Percentiles rank a stretch among this genome's conserved stretches.
Conservation (phyloP, 129 eudicot species). For the Saposhnikovia divaricata region DNA sequence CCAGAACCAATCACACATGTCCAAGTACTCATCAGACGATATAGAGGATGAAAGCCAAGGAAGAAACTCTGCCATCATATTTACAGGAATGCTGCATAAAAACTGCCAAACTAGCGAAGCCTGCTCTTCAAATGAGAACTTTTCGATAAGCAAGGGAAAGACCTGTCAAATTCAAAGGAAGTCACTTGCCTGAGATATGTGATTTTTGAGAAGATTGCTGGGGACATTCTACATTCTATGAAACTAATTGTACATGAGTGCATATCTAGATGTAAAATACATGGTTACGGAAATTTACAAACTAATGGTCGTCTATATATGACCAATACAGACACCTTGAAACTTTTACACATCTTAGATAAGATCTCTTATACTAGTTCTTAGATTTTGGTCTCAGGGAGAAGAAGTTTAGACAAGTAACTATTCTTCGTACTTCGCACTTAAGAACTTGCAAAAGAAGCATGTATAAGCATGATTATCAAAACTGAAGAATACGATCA, state of each 20-base stretch:
- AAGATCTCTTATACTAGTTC: background rate
- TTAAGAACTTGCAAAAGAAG: background rate
- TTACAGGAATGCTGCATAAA: conserved; percentile 44
- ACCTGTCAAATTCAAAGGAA: conserved; percentile 20
- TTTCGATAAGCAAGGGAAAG: conserved; percentile 40
- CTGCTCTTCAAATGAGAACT: conserved; percentile 46
- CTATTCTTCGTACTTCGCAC: background rate
- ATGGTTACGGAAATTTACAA: background rate
- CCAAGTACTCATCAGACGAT: conserved; percentile 34
- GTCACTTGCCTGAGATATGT: background rate
- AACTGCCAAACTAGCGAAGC: conserved; percentile 46
- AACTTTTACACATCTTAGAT: background rate
- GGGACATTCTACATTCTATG: background rate
- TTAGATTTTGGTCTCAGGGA: background rate
- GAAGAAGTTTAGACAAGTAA: background rate
- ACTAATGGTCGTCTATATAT: background rate
- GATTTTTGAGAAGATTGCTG: background rate
- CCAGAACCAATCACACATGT: conserved; percentile 30
- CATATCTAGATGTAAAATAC: background rate
- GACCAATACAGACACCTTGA: background rate
- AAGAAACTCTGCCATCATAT: conserved; percentile 41
- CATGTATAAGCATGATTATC: background rate
- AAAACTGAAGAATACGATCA: background rate
- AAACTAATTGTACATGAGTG: background rate
- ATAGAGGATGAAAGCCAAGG: conserved; percentile 48